A percentile compares a stretch with the other conserved stretches of the same genome.
Evolutionary conservation across 345 rosid genomes (phyloP).

Genomic region (Brassica incana): DNA sequence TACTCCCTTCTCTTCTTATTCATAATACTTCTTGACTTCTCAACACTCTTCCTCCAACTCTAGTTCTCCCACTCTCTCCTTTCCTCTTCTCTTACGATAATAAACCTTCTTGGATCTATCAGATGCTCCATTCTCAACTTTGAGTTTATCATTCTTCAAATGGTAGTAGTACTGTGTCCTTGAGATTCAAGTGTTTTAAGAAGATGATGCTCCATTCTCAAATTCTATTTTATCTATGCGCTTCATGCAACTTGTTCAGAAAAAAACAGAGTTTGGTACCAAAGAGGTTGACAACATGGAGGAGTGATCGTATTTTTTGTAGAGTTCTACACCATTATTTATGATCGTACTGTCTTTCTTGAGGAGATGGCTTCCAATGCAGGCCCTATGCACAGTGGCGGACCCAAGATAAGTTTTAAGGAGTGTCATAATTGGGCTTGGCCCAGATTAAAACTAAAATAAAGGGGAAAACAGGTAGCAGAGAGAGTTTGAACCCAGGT

Average conservation of each 20-base stretch:
- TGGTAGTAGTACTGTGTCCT: background rate
- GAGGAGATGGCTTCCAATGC: conserved; percentile 1
- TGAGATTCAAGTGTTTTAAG: background rate
- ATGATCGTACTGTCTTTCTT: background rate
- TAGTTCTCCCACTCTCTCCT: no score
- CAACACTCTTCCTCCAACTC: no score
- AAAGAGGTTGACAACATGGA: background rate
- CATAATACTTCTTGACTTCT: no score
- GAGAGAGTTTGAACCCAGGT: no score
- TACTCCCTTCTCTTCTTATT: no score
- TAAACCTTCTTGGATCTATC: no score
- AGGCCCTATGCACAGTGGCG: background rate
- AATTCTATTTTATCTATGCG: background rate
- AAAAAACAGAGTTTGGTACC: background rate
- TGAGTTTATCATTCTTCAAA: background rate
- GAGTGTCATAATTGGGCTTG: no score
- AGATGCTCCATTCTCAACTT: background rate
- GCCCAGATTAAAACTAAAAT: no score
- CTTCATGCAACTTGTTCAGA: conserved; percentile 15
- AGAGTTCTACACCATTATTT: background rate
- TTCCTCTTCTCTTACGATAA: no score
- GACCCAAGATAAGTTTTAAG: no score
- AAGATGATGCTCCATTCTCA: background rate
- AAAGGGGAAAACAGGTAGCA: no score
- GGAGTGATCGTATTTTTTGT: background rate